Conservation (phyloP, 2,329 filamentous ascomycete genomes). For the Epichloe aotearoae region DNA sequence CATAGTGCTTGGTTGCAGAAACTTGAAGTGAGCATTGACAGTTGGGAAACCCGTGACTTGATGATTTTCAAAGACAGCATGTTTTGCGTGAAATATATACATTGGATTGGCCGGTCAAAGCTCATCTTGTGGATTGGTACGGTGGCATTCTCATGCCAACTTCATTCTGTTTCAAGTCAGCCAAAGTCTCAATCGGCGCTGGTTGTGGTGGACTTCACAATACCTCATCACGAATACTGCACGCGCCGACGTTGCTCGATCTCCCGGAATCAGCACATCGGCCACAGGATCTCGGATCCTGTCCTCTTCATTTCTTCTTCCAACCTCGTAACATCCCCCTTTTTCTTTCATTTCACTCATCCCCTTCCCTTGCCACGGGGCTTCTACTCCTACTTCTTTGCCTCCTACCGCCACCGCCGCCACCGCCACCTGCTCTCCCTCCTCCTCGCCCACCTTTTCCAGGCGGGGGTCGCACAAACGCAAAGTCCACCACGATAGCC, state of each 20-base stretch:
- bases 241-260: conserved; percentile 7
- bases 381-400: conserved; percentile 37
- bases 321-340: too few species aligned
- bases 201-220: not conserved
- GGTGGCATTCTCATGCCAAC: not conserved
- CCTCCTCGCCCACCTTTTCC: conserved; percentile 28
- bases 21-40: too few species aligned
- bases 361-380: conserved; percentile 26
- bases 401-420: conserved; percentile 14
- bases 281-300: not conserved
- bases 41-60: too few species aligned
- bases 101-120: too few species aligned
- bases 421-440: conserved; percentile 20
- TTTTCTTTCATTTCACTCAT: conserved; percentile 11
- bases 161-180: not conserved
- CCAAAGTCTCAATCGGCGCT: not conserved
- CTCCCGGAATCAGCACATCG: conserved; percentile 4
- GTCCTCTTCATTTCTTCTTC: not conserved
- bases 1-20: too few species aligned
- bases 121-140: not conserved
- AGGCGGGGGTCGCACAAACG: conserved; percentile 69
- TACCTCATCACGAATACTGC: not conserved
- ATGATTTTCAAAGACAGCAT: too few species aligned
- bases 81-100: too few species aligned
- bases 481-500: conserved; percentile 70